Conservation (phyloP, 176 grass and related monocot genomes). For the Carex myosuroides region DNA sequence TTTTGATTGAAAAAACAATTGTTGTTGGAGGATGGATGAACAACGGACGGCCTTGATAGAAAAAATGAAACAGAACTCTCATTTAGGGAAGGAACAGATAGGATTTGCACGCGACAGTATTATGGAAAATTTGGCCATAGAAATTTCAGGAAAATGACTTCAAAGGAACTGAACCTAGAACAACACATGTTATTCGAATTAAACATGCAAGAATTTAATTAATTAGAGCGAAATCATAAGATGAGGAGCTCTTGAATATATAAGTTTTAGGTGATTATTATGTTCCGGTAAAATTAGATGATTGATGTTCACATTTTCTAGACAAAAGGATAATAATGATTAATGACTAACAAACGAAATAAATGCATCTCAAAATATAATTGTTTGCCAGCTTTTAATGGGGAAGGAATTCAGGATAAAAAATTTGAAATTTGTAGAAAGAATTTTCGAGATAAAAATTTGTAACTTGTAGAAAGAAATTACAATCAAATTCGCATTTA, state of each 20-base stretch:
- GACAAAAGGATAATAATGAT: neutral
- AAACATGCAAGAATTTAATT: neutral
- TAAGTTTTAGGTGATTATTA: neutral
- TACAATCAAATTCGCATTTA: no score
- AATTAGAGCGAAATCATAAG: neutral
- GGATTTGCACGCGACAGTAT: neutral
- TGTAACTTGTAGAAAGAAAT: neutral
- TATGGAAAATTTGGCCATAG: neutral
- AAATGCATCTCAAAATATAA: neutral
- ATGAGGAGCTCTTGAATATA: neutral
- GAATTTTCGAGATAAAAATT: neutral
- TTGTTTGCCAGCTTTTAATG: neutral
- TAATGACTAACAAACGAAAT: neutral
- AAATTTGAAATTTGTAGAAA: neutral
- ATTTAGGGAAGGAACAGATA: neutral
- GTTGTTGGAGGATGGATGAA: neutral
- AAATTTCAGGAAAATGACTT: neutral
- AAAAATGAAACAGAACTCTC: neutral
- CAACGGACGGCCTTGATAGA: neutral
- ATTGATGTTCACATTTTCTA: neutral
- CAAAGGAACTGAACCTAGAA: neutral
- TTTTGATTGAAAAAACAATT: neutral
- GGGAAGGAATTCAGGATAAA: neutral
- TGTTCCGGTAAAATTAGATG: neutral
- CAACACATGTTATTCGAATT: neutral